Evolutionary conservation across 2,329 filamentous ascomycete genomes (phyloP).

Genomic region (Drechmeria coniospora): DNA sequence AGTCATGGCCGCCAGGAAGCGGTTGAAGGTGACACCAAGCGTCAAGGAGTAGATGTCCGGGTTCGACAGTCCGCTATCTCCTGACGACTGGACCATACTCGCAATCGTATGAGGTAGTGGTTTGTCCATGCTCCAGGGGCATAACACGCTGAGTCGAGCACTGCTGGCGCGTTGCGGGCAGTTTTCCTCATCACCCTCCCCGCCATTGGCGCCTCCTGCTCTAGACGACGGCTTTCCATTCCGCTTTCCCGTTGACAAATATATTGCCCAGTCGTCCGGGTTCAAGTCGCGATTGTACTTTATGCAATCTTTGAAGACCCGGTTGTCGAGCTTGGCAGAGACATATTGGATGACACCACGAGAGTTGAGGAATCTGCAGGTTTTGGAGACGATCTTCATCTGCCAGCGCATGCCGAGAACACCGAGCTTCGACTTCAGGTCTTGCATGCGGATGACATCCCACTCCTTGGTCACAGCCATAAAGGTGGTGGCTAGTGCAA

Average conservation of each 20-base stretch:
- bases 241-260: conserved; percentile 33
- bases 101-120: conserved; percentile 17
- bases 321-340: conserved; percentile 36
- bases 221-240: conserved; percentile 12
- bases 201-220: conserved; percentile 8
- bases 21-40: conserved; percentile 19
- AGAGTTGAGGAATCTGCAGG: conserved; percentile 40
- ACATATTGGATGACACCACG: conserved; percentile 41
- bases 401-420: conserved; percentile 39
- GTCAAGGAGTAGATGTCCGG: conserved; percentile 21
- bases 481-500: conserved; percentile 39
- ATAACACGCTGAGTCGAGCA: conserved; percentile 7
- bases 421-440: conserved; percentile 42
- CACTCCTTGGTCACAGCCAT: conserved; percentile 42
- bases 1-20: conserved; percentile 21
- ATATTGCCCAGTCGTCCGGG: conserved; percentile 39
- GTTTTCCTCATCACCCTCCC: conserved; percentile 10
- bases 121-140: conserved; percentile 19
- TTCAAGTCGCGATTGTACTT: conserved; percentile 41
- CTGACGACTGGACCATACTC: conserved; percentile 13
- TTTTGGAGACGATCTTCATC: conserved; percentile 44
- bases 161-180: conserved; percentile 4
- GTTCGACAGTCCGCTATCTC: conserved; percentile 17
- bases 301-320: conserved; percentile 46
- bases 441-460: conserved; percentile 40